phyloP scores from a whole-genome alignment of 1,284 basidiomycete species.

The Apiotrichum montevideense region DNA sequence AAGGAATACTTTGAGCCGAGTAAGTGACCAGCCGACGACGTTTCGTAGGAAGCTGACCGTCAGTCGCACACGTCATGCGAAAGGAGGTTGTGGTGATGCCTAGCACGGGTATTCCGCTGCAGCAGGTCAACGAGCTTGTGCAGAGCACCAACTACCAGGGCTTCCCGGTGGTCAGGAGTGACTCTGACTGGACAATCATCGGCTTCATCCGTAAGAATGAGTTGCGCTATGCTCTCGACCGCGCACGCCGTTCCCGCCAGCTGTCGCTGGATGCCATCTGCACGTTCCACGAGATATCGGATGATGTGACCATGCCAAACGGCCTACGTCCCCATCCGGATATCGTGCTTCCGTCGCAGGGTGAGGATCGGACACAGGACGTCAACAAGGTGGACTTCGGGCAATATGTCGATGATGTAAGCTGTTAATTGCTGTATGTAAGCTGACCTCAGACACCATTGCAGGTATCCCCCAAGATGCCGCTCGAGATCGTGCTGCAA shows the following conservation, averaged over 20 bases:
- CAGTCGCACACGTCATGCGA: slow-evolving; percentile 86
- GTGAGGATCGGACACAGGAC: slow-evolving; percentile 10
- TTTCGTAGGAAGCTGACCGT: slow-evolving; percentile 10
- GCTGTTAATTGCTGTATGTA: background rate
- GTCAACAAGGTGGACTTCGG: slow-evolving; percentile 61
- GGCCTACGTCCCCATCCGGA: slow-evolving; percentile 24
- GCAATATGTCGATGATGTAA: slow-evolving; percentile 86
- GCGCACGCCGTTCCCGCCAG: slow-evolving; percentile 59
- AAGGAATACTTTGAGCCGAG: slow-evolving; percentile 84
- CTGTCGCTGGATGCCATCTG: slow-evolving; percentile 63
- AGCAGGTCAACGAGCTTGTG: slow-evolving; percentile 66
- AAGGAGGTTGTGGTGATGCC: slow-evolving; percentile 67
- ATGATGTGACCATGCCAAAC: slow-evolving; percentile 23
- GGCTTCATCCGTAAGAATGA: slow-evolving; percentile 88
- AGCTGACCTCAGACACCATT: slow-evolving; percentile 65
- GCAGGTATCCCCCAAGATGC: slow-evolving; percentile 85
- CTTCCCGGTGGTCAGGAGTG: slow-evolving; percentile 71
- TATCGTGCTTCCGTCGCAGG: slow-evolving; percentile 26
- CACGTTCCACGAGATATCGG: slow-evolving; percentile 53
- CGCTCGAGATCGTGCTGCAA: slow-evolving; percentile 93
- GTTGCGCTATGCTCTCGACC: slow-evolving; percentile 76
- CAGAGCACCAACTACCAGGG: slow-evolving; percentile 73
- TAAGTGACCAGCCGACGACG: slow-evolving; percentile 35
- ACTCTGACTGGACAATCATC: slow-evolving; percentile 56
- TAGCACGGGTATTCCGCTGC: slow-evolving; percentile 67